Conservation (phyloP, 2,329 filamentous ascomycete species). For the Zelopaecilomyces penicillatus region DNA sequence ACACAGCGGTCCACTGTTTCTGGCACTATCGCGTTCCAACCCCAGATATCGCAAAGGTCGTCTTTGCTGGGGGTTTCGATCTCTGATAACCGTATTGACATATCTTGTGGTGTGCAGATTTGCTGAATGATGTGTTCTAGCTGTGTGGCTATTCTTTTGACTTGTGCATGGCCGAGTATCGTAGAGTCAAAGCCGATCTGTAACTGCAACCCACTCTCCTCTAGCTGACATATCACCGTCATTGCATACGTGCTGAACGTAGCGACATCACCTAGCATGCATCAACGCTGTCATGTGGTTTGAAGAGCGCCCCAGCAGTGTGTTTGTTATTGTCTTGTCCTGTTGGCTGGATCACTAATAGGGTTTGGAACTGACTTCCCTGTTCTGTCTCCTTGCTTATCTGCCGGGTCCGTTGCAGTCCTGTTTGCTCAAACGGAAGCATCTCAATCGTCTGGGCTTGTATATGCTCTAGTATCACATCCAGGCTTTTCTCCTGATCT, state of each 20-base stretch:
- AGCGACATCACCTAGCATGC: too few relatives aligned
- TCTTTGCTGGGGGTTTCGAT: constrained; percentile 7
- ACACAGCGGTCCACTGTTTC: constrained; percentile 8
- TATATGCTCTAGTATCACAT: neutral
- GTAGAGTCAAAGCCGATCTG: constrained; percentile 7
- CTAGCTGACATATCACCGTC: constrained; percentile 1
- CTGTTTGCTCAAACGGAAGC: constrained; percentile 4
- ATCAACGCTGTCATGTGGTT: neutral
- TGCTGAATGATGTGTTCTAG: constrained; percentile 8
- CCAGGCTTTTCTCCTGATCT: neutral
- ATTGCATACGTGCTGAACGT: constrained; percentile 4
- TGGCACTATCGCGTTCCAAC: constrained; percentile 12
- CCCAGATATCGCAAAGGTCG: constrained; percentile 12
- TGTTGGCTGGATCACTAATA: constrained; percentile 20
- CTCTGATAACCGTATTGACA: constrained; percentile 2
- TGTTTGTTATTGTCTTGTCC: neutral
- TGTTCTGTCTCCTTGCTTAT: neutral
- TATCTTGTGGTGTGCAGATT: constrained; percentile 1
- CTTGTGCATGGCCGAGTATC: constrained; percentile 3
- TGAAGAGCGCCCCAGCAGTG: neutral
- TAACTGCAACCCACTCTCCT: neutral
- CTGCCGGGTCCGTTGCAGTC: constrained; percentile 1
- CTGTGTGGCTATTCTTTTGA: constrained; percentile 6
- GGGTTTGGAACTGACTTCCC: constrained; percentile 18
- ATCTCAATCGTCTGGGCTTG: constrained; percentile 1